Percentiles rank a stretch among this genome's conserved stretches.
These are phyloP conservation scores for Cyberlindnera sargentensis DNA, from an alignment of 805 yeast species.

Conservation along the genomic window DNA sequence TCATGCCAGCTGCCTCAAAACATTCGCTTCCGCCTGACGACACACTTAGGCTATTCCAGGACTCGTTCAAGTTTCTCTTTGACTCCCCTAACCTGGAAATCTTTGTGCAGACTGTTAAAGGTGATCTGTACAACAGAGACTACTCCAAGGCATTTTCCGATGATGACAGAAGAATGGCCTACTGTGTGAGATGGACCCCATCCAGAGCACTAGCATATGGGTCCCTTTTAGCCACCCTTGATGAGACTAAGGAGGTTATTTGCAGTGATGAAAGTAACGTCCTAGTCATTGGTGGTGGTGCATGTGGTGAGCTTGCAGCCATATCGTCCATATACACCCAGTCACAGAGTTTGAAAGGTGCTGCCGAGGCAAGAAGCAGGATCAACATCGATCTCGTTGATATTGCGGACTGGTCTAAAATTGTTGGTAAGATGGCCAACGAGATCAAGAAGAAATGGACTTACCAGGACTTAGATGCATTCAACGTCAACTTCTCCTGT, in stretches of 20 bases:
- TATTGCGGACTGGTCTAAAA: constrained; percentile 68
- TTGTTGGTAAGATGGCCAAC: constrained; percentile 38
- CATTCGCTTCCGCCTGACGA: constrained; percentile 19
- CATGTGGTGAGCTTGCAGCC: constrained; percentile 71
- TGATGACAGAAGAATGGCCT: constrained; percentile 62
- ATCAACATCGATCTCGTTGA: constrained; percentile 56
- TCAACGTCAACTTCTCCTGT: constrained; percentile 28
- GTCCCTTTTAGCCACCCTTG: constrained; percentile 51
- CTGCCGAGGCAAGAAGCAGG: constrained; percentile 17
- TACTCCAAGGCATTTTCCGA: constrained; percentile 62
- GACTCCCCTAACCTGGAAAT: constrained; percentile 22
- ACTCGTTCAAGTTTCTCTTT: constrained; percentile 16
- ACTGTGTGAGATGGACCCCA: constrained; percentile 82
- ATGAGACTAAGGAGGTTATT: constrained; percentile 33
- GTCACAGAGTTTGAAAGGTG: constrained; percentile 13
- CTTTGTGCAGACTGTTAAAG: constrained; percentile 63
- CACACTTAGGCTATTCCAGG: constrained; percentile 16
- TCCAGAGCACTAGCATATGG: constrained; percentile 71
- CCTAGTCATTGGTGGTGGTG: constrained; percentile 82
- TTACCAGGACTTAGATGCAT: constrained; percentile 28
- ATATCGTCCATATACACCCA: constrained; percentile 50
- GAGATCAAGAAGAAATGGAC: constrained; percentile 50
- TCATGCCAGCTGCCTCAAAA: constrained; percentile 15
- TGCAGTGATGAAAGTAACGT: constrained; percentile 30
- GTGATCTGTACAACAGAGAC: constrained; percentile 61